phyloP scores from a whole-genome alignment of 257 asterid genomes.

The Thymus quinquecostatus region DNA sequence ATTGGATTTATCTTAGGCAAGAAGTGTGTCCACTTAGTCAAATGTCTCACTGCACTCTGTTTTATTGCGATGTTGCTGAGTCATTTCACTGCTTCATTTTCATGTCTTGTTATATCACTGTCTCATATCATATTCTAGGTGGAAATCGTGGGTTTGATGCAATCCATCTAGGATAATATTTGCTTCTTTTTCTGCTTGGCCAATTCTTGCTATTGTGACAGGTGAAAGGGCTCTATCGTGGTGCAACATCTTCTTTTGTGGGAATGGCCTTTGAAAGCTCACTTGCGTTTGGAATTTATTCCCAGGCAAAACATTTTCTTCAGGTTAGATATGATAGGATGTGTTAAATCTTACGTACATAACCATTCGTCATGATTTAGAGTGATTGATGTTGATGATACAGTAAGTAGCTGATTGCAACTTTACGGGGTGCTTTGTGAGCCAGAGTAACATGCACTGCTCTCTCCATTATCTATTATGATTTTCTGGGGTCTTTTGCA shows the following conservation, averaged over 20 bases:
- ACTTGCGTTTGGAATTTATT: slow-evolving; percentile 87
- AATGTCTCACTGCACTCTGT: not conserved
- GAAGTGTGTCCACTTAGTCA: not conserved
- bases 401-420: slow-evolving; percentile 23
- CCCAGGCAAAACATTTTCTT: slow-evolving; percentile 74
- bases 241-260: slow-evolving; percentile 88
- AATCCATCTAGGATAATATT: not conserved
- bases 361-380: slow-evolving; percentile 14
- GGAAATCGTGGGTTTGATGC: too few relatives aligned
- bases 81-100: slow-evolving; percentile 18
- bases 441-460: slow-evolving; percentile 10
- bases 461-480: slow-evolving; percentile 1
- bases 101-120: not conserved
- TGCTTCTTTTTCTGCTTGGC: slow-evolving; percentile 9
- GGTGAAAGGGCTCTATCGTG: slow-evolving; percentile 92
- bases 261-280: slow-evolving; percentile 97
- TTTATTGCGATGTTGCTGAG: slow-evolving; percentile 1
- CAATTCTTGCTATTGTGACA: slow-evolving; percentile 39
- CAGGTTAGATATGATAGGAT: slow-evolving; percentile 55
- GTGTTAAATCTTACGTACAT: slow-evolving; percentile 6
- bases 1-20: slow-evolving; percentile 20
- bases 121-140: slow-evolving; percentile 26
- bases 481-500: slow-evolving; percentile 32
- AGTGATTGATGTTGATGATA: slow-evolving; percentile 28
- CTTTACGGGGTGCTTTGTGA: slow-evolving; percentile 22